Conservation (phyloP, 2,329 filamentous ascomycete species). For the Huntiella savannae region DNA sequence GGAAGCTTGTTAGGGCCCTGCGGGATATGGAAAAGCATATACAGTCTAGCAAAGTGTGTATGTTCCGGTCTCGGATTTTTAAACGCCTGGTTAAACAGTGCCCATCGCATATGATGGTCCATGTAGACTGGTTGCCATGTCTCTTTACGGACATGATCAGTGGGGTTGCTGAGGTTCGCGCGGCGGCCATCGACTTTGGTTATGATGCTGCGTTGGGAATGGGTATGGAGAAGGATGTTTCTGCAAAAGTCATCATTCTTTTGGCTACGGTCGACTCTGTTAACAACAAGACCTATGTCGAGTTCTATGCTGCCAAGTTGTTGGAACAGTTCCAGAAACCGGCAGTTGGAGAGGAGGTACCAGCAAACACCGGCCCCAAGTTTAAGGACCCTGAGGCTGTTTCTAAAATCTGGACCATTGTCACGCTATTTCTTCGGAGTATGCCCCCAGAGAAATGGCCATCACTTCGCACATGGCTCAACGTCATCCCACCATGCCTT, state of each 20-base stretch:
- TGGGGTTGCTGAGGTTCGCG: conserved; percentile 54
- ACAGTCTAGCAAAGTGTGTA: conserved; percentile 62
- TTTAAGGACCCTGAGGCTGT: conserved; percentile 30
- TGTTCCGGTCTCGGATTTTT: conserved; percentile 62
- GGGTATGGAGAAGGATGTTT: conserved; percentile 48
- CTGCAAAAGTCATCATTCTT: conserved; percentile 46
- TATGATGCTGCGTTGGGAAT: conserved; percentile 49
- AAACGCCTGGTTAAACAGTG: conserved; percentile 56
- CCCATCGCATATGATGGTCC: conserved; percentile 47
- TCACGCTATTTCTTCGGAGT: conserved; percentile 58
- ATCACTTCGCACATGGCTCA: conserved; percentile 55
- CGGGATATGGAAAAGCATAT: conserved; percentile 54
- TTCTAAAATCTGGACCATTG: conserved; percentile 74
- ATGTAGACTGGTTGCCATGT: conserved; percentile 64
- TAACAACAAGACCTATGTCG: conserved; percentile 43
- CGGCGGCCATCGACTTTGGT: conserved; percentile 55
- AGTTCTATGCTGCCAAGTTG: conserved; percentile 49
- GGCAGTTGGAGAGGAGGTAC: conserved; percentile 9
- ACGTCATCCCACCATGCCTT: conserved; percentile 64
- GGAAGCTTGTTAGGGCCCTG: conserved; percentile 50
- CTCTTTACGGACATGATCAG: conserved; percentile 69
- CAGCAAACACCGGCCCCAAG: not conserved
- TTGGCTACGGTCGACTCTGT: conserved; percentile 20
- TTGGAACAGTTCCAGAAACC: conserved; percentile 45
- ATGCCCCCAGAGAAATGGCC: conserved; percentile 46